Base-by-base conservation (phyloP, 352 stramenopile species). In the Pythium coloratum region DNA sequence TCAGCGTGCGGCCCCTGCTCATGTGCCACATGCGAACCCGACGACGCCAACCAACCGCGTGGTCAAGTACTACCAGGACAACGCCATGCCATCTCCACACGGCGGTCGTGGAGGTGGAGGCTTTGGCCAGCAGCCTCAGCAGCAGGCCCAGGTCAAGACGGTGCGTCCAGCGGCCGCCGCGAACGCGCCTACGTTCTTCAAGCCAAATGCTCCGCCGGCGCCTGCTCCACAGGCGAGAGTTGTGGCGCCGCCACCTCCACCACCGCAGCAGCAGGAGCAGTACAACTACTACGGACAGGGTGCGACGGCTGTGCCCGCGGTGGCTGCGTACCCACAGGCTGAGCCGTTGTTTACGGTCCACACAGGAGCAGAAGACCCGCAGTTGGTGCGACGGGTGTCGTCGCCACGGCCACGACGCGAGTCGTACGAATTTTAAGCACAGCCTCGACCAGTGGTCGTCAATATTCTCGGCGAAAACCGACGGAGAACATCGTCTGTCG, bases 381-480 rank as follows among this genome's bases (percentile, higher is more conserved):
- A 70, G 28, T 32, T 62, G 4, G 56, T 65, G 38, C 69, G 70
- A 34, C 69, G 60, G 28, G 54, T 57, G 46, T 75, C 72, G 32
- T 76, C 69, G n/a, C 72, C 72, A 36, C 69, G 70, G 3, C 64
- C 53, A 59, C 72, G 73, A 63, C 70, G 70, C 59, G 73, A 80
- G 59, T 80, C 73, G 60, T 80, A 73, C 50, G 73, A 80, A 59
- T 80, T 80, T 62, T 80, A 70, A 58, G 53, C 32, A 46, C 28
- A 64, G 20, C 42, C 24, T 33, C 12, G 20, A 24, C 58, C 46
- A 20, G 8, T 59, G 32, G 30, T 46, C 18, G 47, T 9, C 16
- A n/a, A 44, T 36, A 6, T 12, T 14, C 14, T 13, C 30, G 32
- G 28, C 34, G 26, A 26, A 14, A 40, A 14, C 44, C 2, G 32